phyloP scores from a whole-genome alignment of 2,329 filamentous ascomycete species.

The Fusarium goolgardi region DNA sequence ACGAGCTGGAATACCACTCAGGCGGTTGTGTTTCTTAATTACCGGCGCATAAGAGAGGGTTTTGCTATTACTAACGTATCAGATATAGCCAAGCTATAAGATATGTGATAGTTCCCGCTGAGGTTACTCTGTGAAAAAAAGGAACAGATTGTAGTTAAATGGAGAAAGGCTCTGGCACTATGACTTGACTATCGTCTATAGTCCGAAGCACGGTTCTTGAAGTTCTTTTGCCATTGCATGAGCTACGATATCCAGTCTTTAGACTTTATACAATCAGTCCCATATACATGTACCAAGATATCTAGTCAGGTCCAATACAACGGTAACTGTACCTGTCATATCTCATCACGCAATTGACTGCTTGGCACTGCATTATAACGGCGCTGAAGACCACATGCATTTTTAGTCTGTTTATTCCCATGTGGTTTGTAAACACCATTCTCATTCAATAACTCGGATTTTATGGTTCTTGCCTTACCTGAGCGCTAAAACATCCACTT shows the following conservation, averaged over 20 bases:
- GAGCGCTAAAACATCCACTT: constrained; percentile 2
- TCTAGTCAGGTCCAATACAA: neutral
- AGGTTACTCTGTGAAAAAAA: constrained; percentile 6
- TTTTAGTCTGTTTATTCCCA: neutral
- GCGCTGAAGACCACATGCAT: neutral
- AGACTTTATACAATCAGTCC: neutral
- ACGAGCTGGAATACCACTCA: constrained; percentile 3
- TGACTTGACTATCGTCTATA: neutral
- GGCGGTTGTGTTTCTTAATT: constrained; percentile 5
- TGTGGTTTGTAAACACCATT: neutral
- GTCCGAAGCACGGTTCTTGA: neutral
- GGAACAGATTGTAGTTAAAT: neutral
- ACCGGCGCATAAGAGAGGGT: neutral
- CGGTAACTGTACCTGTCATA: neutral
- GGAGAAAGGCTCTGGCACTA: neutral
- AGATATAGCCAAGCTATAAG: neutral
- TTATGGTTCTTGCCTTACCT: neutral
- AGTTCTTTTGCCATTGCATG: neutral
- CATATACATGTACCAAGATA: neutral
- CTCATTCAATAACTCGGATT: no score
- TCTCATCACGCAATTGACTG: neutral
- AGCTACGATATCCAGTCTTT: constrained; percentile 2
- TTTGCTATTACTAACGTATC: neutral
- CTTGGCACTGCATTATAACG: neutral
- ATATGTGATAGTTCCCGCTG: neutral